A percentile compares a stretch with the other conserved stretches of the same genome.
Evolutionary conservation across 2,329 filamentous ascomycete genomes (phyloP).

Genomic region (Penicillium sclerotiorum): DNA sequence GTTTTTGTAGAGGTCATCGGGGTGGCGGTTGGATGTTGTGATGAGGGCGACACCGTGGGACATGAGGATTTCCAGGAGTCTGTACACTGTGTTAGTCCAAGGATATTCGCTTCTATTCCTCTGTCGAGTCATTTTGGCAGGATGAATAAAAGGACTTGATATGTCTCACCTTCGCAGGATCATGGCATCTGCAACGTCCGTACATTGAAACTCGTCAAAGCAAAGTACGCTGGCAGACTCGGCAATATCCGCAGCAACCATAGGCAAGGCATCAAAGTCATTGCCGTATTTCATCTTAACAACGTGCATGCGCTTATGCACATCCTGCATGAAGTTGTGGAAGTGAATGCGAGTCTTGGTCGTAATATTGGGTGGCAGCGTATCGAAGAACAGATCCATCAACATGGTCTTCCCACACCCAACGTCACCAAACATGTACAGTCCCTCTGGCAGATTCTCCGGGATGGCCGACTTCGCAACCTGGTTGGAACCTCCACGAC

Average conservation of each 20-base stretch:
- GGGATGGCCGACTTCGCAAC: conserved; percentile 56
- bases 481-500: conserved; percentile 34
- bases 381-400: conserved; percentile 98
- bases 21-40: conserved; percentile 95
- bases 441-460: conserved; percentile 75
- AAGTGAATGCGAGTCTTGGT: conserved; percentile 95
- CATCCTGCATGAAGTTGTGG: conserved; percentile 99
- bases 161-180: conserved; percentile 71
- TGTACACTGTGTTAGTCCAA: conserved; percentile 33
- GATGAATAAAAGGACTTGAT: background rate
- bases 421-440: conserved; percentile 96
- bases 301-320: conserved; percentile 86
- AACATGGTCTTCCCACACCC: conserved; percentile 99
- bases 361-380: conserved; percentile 75
- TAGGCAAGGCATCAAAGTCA: conserved; percentile 86
- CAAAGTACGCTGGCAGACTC: conserved; percentile 82
- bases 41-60: conserved; percentile 94
- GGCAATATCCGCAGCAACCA: conserved; percentile 93
- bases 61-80: conserved; percentile 87
- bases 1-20: conserved; percentile 95
- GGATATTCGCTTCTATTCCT: background rate
- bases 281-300: conserved; percentile 88
- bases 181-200: conserved; percentile 98
- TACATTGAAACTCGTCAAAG: conserved; percentile 99
- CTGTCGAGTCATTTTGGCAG: too few species aligned